Evolutionary conservation across 441 rosid genomes (phyloP).

Genomic region (Metrosideros polymorpha): DNA sequence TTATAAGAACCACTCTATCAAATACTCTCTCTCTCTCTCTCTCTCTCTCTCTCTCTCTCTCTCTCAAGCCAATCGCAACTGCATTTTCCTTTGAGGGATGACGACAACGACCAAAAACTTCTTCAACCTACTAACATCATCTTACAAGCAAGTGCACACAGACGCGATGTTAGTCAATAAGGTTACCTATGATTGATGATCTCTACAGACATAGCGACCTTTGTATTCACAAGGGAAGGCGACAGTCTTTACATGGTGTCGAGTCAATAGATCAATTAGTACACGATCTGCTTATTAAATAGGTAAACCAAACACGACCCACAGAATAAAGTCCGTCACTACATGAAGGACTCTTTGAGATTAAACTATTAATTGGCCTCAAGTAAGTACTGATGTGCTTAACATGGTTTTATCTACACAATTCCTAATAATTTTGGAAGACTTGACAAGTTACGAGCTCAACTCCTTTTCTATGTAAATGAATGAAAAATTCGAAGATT

Average conservation of each 20-base stretch:
- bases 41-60: neutral
- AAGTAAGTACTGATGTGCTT: neutral
- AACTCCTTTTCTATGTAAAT: neutral
- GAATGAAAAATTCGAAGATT: neutral
- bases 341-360: neutral
- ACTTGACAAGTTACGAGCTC: neutral
- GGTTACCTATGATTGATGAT: neutral
- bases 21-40: too few species aligned
- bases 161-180: neutral
- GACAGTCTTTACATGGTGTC: neutral
- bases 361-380: neutral
- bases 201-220: neutral
- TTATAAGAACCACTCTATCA: neutral
- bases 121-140: neutral
- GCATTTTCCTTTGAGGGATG: neutral
- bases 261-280: neutral
- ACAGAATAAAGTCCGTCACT: neutral
- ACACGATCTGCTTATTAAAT: neutral
- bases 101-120: neutral
- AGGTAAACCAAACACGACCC: neutral
- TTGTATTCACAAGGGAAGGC: neutral
- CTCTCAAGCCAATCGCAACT: neutral
- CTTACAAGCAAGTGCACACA: neutral
- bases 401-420: neutral
- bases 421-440: neutral